These are phyloP conservation scores for Leccinum fibrillosum DNA, from an alignment of 768 basidiomycete genomes.

Conservation along the genomic window DNA sequence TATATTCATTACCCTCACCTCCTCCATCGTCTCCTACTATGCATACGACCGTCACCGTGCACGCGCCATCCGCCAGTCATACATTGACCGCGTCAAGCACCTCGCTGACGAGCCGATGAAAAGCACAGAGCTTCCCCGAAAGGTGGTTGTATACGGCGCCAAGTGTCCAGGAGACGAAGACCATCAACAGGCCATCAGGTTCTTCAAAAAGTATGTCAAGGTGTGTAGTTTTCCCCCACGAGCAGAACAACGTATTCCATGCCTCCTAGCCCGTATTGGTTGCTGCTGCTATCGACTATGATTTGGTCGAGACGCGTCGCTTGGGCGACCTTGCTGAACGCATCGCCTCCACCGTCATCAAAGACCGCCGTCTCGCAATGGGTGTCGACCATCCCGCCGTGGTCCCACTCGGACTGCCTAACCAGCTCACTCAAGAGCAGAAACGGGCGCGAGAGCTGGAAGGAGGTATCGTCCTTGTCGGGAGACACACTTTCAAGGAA, in stretches of 20 bases:
- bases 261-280: constrained; percentile 79
- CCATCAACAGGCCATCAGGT: constrained; percentile 74
- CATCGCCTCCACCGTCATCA: constrained; percentile 69
- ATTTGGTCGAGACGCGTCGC: constrained; percentile 73
- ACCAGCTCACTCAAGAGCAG: constrained; percentile 49
- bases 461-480: constrained; percentile 85
- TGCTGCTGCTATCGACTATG: constrained; percentile 92
- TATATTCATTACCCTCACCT: constrained; percentile 81
- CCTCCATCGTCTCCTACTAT: constrained; percentile 68
- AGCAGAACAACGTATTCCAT: constrained; percentile 1
- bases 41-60: constrained; percentile 86
- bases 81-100: constrained; percentile 75
- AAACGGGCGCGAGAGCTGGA: constrained; percentile 58
- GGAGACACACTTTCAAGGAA: constrained; percentile 91
- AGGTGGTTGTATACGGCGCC: constrained; percentile 80
- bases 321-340: constrained; percentile 83
- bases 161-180: constrained; percentile 98
- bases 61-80: constrained; percentile 70
- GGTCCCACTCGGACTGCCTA: constrained; percentile 45
- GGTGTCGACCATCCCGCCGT: constrained; percentile 57
- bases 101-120: constrained; percentile 68
- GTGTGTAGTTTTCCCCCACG: constrained; percentile 43
- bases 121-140: constrained; percentile 65
- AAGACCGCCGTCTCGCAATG: constrained; percentile 61
- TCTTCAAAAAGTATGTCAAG: constrained; percentile 98